phyloP scores from a whole-genome alignment of 345 rosid genomes.

The Lepidium didymum region DNA sequence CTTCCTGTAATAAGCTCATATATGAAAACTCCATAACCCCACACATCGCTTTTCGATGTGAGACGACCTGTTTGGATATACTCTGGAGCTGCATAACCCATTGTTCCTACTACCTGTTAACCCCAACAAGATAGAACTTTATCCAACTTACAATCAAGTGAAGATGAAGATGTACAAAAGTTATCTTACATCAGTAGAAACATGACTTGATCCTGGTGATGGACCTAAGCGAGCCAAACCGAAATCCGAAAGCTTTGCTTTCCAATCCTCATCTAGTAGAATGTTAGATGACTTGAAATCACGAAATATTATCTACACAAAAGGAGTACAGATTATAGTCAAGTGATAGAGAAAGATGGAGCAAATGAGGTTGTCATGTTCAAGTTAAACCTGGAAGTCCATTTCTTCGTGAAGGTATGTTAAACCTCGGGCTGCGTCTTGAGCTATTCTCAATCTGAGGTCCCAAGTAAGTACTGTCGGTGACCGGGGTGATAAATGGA shows the following conservation, averaged over 20 bases:
- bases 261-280: conserved; percentile 79
- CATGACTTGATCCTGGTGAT: conserved; percentile 74
- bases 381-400: conserved; percentile 66
- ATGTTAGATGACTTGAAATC: conserved; percentile 94
- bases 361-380: not conserved
- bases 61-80: conserved; percentile 80
- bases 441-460: conserved; percentile 76
- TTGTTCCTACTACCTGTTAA: conserved; percentile 78
- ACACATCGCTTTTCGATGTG: conserved; percentile 76
- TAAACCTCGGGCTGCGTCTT: conserved; percentile 88
- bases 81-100: conserved; percentile 94
- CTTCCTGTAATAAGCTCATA: conserved; percentile 88
- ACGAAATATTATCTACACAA: conserved; percentile 62
- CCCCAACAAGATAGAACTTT: not conserved
- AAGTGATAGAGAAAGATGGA: not conserved
- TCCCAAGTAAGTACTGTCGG: conserved; percentile 63
- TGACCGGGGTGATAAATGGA: conserved; percentile 49
- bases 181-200: conserved; percentile 70
- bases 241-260: conserved; percentile 90
- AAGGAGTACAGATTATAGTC: not conserved
- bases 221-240: conserved; percentile 96
- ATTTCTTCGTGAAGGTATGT: conserved; percentile 80
- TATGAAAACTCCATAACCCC: conserved; percentile 91
- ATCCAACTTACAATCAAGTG: conserved; percentile 25
- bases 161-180: not conserved